Evolutionary conservation across 257 asterid genomes (phyloP), one percentile per base, ranked within the genome.

Genomic region (Haberlea rhodopensis): DNA sequence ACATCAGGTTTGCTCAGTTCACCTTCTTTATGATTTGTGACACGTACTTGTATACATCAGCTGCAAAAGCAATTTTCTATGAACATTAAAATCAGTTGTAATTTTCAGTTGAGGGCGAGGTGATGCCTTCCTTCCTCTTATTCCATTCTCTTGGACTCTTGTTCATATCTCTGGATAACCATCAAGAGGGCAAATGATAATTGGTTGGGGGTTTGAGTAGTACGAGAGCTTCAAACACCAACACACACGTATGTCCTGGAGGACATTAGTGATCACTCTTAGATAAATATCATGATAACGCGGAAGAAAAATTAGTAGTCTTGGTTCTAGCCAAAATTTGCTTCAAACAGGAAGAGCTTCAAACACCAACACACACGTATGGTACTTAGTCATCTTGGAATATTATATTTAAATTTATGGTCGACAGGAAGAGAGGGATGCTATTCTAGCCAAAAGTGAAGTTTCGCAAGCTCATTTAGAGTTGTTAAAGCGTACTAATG

Each of bases 381-480:
- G n/a, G n/a, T n/a, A n/a, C n/a, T n/a, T n/a, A n/a, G n/a, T n/a
- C n/a, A n/a, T n/a, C n/a, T n/a, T n/a, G 45, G 55, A 37, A 23
- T 60, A 60, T 65, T 10, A 52, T 32, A 59, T 37, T 18, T 27
- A 37, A 60, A 59, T 58, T 60, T 77, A 37, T 46, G 67, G 65
- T 73, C 56, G 28, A 76, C 79, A 94, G 99, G 99, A 94, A 72
- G 95, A 94, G 80, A 80, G 95, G 63, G 96, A 94, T 75, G 95
- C 96, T 56, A 82, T 90, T 75, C 73, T 85, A 80, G 94, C 97
- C 4, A 94, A 90, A 82, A 81, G 84, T 70, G 97, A 90, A 82
- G 97, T 94, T 81, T 94, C 99, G 23, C 99, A 85, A 81, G 94
- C 99, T 80, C 99, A 90, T 76, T 61, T 94, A 65, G 97, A 90